Base-by-base conservation (phyloP, 106 monocot species). In the Agapanthus africanus region DNA sequence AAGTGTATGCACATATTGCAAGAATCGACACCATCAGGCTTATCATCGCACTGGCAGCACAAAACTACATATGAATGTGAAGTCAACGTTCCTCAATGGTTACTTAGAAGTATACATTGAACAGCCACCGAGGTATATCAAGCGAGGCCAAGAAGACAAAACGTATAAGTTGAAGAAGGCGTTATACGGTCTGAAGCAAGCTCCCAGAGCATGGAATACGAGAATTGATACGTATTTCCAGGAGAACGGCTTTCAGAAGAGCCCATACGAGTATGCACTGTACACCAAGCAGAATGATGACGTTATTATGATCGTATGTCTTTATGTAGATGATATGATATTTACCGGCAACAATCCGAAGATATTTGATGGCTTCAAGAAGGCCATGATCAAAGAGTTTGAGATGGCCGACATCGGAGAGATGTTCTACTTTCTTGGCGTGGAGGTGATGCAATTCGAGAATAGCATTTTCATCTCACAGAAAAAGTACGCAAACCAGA, bases 291-390 rank as follows among this genome's bases (percentile, higher is more conserved):
- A 40, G 37, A 23, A 22, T 35, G 59, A 59, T 71, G 71, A 21
- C 21, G 59, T 8, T 11, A 47, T 47, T 33, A 46, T 69, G 44
- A 38, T 69, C 47, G 68, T 69, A 19, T 71, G 59, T 11, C 46
- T 72, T 33, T 44, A 72, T 63, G 72, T 72, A 25, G 63, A 72
- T 72, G 72, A 72, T 31, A 23, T 72, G 0, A 72, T 72, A 40
- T 72, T 31, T 35, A 72, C 62, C 60, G 60, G 51, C 61, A 62
- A 72, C 39, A 14, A 72, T 72, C 61, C 31, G 27, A 23, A n/a
- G 42, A 72, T 72, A 61, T 44, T 61, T 72, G 62, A 72, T 6
- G 26, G 30, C 2, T 68, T 68, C 31, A 62, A 72, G 41, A 60
- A 60, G 32, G 22, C 60, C 32, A 60, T 60, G 60, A 60, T 60